Evolutionary conservation across 257 asterid genomes (phyloP).

Genomic region (Jaltomata sinuosa): DNA sequence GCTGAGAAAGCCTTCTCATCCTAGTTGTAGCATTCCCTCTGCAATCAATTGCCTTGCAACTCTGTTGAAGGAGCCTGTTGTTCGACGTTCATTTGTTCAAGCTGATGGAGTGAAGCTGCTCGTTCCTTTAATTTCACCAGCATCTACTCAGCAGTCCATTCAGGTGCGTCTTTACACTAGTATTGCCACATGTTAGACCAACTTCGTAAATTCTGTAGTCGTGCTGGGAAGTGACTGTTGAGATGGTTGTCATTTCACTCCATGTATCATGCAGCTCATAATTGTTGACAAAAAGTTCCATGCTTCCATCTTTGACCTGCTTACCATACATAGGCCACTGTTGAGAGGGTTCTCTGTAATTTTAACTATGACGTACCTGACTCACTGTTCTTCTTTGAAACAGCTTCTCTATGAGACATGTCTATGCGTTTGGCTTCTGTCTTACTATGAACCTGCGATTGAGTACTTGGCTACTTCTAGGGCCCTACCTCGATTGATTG

Average conservation of each 20-base stretch:
- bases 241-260: neutral
- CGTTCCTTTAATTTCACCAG: slow-evolving; percentile 78
- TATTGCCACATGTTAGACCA: neutral
- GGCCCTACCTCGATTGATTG: slow-evolving; percentile 54
- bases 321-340: neutral
- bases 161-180: slow-evolving; percentile 35
- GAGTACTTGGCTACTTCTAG: slow-evolving; percentile 78
- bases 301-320: neutral
- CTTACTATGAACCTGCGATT: slow-evolving; percentile 84
- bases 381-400: slow-evolving; percentile 12
- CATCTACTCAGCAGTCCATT: slow-evolving; percentile 88
- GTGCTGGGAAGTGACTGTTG: neutral
- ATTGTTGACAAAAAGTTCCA: neutral
- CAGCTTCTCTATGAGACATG: slow-evolving; percentile 95
- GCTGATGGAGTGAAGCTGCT: slow-evolving; percentile 84
- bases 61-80: slow-evolving; percentile 71
- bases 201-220: neutral
- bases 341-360: neutral
- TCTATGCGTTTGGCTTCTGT: slow-evolving; percentile 81
- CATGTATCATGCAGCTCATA: neutral
- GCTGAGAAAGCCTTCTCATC: slow-evolving; percentile 87
- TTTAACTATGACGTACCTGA: neutral
- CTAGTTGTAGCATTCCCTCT: slow-evolving; percentile 64
- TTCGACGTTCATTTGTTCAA: slow-evolving; percentile 80
- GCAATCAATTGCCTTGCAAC: slow-evolving; percentile 77